Evolutionary conservation across 164 flowering plant species (phyloP).

Genomic region (Nymphaea colorata): DNA sequence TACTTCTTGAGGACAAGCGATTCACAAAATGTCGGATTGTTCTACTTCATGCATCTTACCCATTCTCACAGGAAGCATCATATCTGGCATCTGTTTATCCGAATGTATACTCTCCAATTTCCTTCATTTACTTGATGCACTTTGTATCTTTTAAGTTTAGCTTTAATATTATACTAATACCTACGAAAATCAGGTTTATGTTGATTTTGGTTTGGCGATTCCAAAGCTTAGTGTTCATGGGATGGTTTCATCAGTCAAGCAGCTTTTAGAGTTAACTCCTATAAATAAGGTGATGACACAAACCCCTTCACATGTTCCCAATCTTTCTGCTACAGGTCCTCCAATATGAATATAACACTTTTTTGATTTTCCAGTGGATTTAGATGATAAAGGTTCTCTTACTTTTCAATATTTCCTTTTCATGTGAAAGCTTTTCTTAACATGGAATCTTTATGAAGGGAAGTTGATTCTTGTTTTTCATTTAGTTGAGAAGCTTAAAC

Average conservation of each 20-base stretch:
- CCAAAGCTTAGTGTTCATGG: conserved; percentile 89
- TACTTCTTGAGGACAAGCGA: conserved; percentile 69
- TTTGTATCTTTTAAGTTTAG: neutral
- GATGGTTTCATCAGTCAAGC: conserved; percentile 78
- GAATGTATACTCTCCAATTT: conserved; percentile 32
- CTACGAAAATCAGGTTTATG: conserved; percentile 45
- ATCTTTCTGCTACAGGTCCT: neutral
- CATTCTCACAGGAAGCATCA: conserved; percentile 91
- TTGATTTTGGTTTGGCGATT: conserved; percentile 88
- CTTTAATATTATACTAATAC: neutral
- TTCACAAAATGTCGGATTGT: conserved; percentile 60
- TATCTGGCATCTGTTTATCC: conserved; percentile 84
- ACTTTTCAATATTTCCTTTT: no score
- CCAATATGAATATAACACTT: no score
- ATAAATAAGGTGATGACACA: conserved; percentile 52
- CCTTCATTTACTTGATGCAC: neutral
- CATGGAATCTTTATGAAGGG: no score
- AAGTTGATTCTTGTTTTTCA: no score
- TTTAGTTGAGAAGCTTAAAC: no score
- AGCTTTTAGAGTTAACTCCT: conserved; percentile 84
- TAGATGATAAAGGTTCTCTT: no score
- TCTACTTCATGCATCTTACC: conserved; percentile 91
- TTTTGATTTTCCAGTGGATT: no score
- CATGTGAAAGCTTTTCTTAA: no score
- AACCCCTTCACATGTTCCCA: neutral